phyloP scores from a whole-genome alignment of 2,329 filamentous ascomycete genomes.

The Knufia fluminis region DNA sequence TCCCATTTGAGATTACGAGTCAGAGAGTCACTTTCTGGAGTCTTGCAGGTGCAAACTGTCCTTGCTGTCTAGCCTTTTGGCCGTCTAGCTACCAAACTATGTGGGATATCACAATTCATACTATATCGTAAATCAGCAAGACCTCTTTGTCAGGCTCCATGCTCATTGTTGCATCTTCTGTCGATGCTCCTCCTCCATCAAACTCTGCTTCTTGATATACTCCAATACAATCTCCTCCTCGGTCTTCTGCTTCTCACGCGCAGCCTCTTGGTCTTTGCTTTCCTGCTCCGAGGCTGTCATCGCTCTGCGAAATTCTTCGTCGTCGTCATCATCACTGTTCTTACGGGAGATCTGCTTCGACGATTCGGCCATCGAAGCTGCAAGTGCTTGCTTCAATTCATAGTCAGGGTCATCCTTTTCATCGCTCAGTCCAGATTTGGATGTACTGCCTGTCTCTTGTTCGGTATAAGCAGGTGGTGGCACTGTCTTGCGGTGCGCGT shows the following conservation, averaged over 20 bases:
- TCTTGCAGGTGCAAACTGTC: background rate
- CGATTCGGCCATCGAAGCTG: slow-evolving; percentile 29
- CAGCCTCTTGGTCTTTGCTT: slow-evolving; percentile 35
- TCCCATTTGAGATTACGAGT: no score
- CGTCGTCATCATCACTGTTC: slow-evolving; percentile 29
- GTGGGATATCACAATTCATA: background rate
- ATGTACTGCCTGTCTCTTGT: slow-evolving; percentile 2
- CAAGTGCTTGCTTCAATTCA: slow-evolving; percentile 40
- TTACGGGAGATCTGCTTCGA: background rate
- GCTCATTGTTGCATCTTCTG: slow-evolving; percentile 11
- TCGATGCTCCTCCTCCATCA: slow-evolving; percentile 55
- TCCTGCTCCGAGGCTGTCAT: slow-evolving; percentile 41
- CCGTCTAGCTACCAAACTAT: background rate
- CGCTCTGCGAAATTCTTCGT: slow-evolving; percentile 40
- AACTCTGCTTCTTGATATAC: slow-evolving; percentile 67
- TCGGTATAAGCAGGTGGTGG: background rate
- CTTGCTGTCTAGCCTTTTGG: background rate
- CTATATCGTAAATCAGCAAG: no score
- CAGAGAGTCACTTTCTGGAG: no score
- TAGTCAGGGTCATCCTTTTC: slow-evolving; percentile 34
- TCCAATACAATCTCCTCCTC: slow-evolving; percentile 69
- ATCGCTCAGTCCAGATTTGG: background rate
- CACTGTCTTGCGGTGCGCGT: background rate
- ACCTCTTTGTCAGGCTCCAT: background rate
- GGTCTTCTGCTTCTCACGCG: slow-evolving; percentile 32